Evolutionary conservation across 2,329 filamentous ascomycete species (phyloP).

Genomic region (Alternaria tenuissima): DNA sequence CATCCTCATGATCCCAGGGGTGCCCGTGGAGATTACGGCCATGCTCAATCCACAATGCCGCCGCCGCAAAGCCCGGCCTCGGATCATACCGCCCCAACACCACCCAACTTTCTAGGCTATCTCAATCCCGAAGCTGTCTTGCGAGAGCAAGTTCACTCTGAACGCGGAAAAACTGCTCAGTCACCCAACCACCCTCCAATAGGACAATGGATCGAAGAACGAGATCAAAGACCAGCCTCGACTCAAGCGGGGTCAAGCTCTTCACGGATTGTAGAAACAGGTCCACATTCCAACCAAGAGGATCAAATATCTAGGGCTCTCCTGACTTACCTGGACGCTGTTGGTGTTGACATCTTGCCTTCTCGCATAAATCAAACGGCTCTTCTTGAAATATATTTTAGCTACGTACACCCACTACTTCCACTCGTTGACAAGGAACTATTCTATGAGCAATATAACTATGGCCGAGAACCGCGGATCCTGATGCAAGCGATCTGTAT

Average conservation of each 20-base stretch:
- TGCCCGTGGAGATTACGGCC: conserved; percentile 37
- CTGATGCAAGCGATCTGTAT: conserved; percentile 58
- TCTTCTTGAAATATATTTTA: conserved; percentile 57
- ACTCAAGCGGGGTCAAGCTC: conserved; percentile 34
- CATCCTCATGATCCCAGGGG: conserved; percentile 38
- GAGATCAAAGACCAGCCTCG: conserved; percentile 33
- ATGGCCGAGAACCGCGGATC: conserved; percentile 49
- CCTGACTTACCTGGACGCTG: conserved; percentile 49
- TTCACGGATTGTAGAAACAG: conserved; percentile 40
- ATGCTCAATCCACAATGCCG: conserved; percentile 41
- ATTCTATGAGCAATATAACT: conserved; percentile 50
- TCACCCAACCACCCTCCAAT: conserved; percentile 43
- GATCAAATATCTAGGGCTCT: conserved; percentile 45
- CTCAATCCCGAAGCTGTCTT: conserved; percentile 58
- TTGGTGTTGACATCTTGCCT: conserved; percentile 47
- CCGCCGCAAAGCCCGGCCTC: conserved; percentile 43
- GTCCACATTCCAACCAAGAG: conserved; percentile 43
- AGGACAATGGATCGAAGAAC: conserved; percentile 49
- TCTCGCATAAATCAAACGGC: conserved; percentile 47
- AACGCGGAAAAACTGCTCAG: conserved; percentile 40
- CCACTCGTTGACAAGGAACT: conserved; percentile 56
- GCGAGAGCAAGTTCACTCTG: conserved; percentile 51
- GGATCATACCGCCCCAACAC: conserved; percentile 43
- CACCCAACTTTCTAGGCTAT: conserved; percentile 57
- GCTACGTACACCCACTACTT: conserved; percentile 57